Evolutionary conservation across 768 basidiomycete species (phyloP).

Genomic region (Hypholoma fasciculare): DNA sequence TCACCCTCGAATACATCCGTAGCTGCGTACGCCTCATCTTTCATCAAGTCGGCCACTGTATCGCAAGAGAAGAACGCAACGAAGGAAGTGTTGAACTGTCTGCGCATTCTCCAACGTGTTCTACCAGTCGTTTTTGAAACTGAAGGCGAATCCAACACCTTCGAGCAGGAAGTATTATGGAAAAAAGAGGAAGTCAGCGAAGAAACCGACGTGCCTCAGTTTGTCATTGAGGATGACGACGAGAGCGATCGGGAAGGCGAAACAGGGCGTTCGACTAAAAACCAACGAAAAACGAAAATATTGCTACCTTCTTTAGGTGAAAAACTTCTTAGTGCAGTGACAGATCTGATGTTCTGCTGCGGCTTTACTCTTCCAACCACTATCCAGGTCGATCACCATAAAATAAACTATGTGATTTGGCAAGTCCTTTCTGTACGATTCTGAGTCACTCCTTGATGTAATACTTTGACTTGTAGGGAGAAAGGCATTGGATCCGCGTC

Average conservation of each 20-base stretch:
- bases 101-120: constrained; percentile 87
- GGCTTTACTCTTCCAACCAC: constrained; percentile 87
- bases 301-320: constrained; percentile 76
- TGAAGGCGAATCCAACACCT: constrained; percentile 66
- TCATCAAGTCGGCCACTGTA: constrained; percentile 60
- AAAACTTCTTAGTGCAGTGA: constrained; percentile 71
- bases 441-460: background rate
- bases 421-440: constrained; percentile 33
- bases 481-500: constrained; percentile 90
- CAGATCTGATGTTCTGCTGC: constrained; percentile 91
- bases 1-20: constrained; percentile 54
- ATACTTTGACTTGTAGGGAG: constrained; percentile 58
- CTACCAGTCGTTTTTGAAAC: constrained; percentile 88
- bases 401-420: constrained; percentile 90
- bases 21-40: constrained; percentile 65
- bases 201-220: constrained; percentile 52
- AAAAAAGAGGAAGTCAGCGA: constrained; percentile 56
- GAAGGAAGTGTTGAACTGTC: constrained; percentile 87
- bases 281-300: constrained; percentile 33
- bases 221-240: constrained; percentile 89
- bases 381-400: constrained; percentile 76
- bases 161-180: constrained; percentile 87
- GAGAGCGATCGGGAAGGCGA: constrained; percentile 42
- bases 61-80: constrained; percentile 65
- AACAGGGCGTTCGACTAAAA: constrained; percentile 12